phyloP scores from a whole-genome alignment of 306 rosid species.

The Dalbergia oliveri region DNA sequence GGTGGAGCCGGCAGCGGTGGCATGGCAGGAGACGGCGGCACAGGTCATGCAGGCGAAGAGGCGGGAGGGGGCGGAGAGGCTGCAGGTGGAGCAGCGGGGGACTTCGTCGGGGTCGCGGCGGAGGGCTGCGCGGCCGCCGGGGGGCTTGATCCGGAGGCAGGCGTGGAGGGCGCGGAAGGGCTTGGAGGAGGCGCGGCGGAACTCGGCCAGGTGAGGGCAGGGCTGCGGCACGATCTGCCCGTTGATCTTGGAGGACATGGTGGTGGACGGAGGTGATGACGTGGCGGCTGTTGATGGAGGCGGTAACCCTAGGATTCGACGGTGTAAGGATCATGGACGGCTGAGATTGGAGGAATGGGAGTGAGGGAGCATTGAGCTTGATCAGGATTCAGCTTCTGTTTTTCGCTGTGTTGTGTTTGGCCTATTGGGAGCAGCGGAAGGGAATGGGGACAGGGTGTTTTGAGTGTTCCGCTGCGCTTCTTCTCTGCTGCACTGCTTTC shows the following conservation, averaged over 20 bases:
- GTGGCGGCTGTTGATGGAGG: slow-evolving; percentile 43
- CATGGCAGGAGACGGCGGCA: slow-evolving; percentile 79
- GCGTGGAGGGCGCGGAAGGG: slow-evolving; percentile 78
- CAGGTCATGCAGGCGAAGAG: slow-evolving; percentile 82
- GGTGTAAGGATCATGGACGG: slow-evolving; percentile 63
- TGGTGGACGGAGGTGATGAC: slow-evolving; percentile 44
- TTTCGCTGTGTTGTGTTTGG: too few species aligned
- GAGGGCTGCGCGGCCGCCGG: slow-evolving; percentile 82
- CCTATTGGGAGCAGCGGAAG: too few species aligned
- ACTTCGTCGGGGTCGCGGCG: slow-evolving; percentile 79
- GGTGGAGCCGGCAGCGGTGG: slow-evolving; percentile 37
- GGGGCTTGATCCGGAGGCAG: slow-evolving; percentile 85
- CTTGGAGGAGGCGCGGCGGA: slow-evolving; percentile 74
- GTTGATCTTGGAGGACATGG: slow-evolving; percentile 81
- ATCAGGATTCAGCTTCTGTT: slow-evolving; percentile 26
- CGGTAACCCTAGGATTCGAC: slow-evolving; percentile 59
- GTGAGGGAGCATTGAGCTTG: slow-evolving; percentile 52
- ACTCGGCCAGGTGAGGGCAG: slow-evolving; percentile 81
- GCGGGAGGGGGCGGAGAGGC: slow-evolving; percentile 58
- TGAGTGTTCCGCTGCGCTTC: background rate
- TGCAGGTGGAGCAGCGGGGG: slow-evolving; percentile 74
- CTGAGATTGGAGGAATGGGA: slow-evolving; percentile 56
- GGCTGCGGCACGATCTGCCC: slow-evolving; percentile 68
- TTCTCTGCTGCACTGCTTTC: background rate
- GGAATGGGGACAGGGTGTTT: too few species aligned